Evolutionary conservation across 73 alveolate genomes (phyloP).

Genomic region (Effrenium voratum): DNA sequence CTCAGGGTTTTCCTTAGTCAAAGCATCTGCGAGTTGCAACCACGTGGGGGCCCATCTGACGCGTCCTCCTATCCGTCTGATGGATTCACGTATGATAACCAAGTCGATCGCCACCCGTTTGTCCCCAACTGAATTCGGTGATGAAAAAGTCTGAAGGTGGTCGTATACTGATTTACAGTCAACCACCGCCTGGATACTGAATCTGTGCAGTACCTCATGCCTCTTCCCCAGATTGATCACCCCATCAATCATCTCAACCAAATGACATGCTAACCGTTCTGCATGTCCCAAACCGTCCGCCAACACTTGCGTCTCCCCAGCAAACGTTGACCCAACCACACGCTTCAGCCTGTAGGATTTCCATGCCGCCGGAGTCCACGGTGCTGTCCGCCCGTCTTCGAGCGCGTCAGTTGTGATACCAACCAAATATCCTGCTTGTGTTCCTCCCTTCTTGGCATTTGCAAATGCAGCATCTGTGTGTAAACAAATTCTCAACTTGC

Average conservation of each 20-base stretch:
- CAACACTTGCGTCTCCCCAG: neutral
- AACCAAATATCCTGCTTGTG: conserved; percentile 3
- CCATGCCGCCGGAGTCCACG: conserved; percentile 10
- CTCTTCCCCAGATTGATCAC: neutral
- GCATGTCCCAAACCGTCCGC: neutral
- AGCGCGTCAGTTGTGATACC: neutral
- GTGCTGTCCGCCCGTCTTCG: neutral
- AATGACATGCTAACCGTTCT: neutral
- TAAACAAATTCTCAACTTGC: neutral
- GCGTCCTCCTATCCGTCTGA: neutral
- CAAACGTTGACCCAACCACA: conserved; percentile 3
- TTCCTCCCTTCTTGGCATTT: conserved; percentile 25
- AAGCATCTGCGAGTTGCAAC: neutral
- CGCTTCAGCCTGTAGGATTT: neutral
- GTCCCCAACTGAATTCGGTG: neutral
- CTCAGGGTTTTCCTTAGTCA: neutral
- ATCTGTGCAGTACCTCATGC: neutral
- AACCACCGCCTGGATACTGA: neutral
- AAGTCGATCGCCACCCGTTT: neutral
- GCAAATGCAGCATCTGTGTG: conserved; percentile 33
- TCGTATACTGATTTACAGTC: conserved; percentile 20
- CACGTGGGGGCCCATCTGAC: neutral
- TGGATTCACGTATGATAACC: neutral
- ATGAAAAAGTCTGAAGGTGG: neutral
- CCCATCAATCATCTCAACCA: neutral